Percentiles rank a stretch among this genome's conserved stretches.
Conservation (phyloP, 805 yeast species). For the Ogataea chonburiensis region DNA sequence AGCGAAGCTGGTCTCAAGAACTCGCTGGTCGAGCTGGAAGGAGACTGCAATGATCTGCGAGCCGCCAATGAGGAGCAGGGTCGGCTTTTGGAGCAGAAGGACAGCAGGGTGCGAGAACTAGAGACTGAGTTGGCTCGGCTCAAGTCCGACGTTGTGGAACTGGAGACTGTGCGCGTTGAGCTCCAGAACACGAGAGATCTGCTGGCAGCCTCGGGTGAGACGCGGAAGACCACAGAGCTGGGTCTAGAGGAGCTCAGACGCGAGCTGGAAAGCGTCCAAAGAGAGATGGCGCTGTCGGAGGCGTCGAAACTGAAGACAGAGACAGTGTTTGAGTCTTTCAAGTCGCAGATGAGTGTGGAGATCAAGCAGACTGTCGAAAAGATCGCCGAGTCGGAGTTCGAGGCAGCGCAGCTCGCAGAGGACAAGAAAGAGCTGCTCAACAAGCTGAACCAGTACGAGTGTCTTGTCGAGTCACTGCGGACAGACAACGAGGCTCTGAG, state of each 20-base stretch:
- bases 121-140: no score
- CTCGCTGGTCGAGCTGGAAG: no score
- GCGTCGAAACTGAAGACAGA: background rate
- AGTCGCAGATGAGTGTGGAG: background rate
- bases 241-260: conserved; percentile 2
- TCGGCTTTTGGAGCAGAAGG: no score
- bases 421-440: conserved; percentile 2
- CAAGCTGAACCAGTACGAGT: conserved; percentile 6
- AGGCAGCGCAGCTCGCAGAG: background rate
- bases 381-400: background rate
- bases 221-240: background rate
- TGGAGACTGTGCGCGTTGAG: no score
- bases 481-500: conserved; percentile 3
- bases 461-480: conserved; percentile 6
- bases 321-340: background rate
- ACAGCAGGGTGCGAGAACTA: no score
- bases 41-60: no score
- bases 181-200: no score
- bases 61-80: no score
- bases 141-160: no score
- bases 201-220: background rate
- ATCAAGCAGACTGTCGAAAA: background rate
- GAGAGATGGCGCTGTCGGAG: conserved; percentile 4
- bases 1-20: no score
- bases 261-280: conserved; percentile 1